phyloP scores from a whole-genome alignment of 2,329 filamentous ascomycete genomes.

The Fusarium odoratissimum region DNA sequence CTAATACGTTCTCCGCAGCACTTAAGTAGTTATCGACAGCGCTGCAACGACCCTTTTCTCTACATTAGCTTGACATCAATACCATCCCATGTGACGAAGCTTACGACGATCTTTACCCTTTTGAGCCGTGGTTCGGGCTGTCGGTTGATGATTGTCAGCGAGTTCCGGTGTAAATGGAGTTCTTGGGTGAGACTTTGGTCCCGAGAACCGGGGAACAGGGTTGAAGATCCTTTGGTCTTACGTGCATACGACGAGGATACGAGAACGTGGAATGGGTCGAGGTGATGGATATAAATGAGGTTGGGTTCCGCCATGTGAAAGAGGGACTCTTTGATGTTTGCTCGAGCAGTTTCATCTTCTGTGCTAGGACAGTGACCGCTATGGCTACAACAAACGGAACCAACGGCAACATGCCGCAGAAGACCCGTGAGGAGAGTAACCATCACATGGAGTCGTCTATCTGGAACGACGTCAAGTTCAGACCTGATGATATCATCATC shows the following conservation, averaged over 20 bases:
- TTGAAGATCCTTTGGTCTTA: neutral
- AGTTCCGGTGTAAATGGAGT: neutral
- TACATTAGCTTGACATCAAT: neutral
- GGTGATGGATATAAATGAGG: neutral
- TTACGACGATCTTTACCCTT: fast-evolving
- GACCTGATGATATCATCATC: slow-evolving; percentile 19
- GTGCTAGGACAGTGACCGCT: too few species aligned
- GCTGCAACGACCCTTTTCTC: fast-evolving
- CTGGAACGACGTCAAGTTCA: slow-evolving; percentile 13
- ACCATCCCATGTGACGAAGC: neutral
- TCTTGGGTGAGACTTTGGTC: fast-evolving
- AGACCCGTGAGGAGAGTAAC: slow-evolving; percentile 18
- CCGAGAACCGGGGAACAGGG: neutral
- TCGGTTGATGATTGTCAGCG: neutral
- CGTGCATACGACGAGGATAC: neutral
- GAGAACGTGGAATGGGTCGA: neutral
- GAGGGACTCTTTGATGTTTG: neutral
- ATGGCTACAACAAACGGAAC: neutral
- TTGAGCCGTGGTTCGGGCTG: fast-evolving
- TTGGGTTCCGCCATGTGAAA: neutral
- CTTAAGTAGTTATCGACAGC: fast-evolving
- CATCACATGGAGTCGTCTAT: slow-evolving; percentile 20
- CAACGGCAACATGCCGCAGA: neutral
- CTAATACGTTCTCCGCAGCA: neutral
- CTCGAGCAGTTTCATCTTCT: too few species aligned